These are phyloP conservation scores for Aspergillus kassunensis DNA, from an alignment of 495 filamentous ascomycete genomes.

Conservation along the genomic window DNA sequence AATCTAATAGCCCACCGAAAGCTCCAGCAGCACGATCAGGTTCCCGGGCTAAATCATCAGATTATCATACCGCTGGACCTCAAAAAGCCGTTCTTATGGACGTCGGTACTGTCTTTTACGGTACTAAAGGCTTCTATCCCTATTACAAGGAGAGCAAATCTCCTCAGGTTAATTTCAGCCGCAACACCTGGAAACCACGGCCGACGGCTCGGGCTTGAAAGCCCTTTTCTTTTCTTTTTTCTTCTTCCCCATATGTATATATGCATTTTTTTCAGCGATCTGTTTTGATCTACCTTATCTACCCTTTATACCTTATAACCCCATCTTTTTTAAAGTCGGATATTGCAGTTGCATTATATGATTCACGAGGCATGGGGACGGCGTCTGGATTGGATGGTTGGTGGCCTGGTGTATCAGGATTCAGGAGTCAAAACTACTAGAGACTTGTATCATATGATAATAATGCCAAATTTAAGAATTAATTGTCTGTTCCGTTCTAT, in stretches of 20 bases:
- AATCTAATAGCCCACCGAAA: constrained; percentile 15
- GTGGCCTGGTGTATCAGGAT: not conserved
- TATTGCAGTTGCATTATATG: constrained; percentile 17
- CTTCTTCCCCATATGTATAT: constrained; percentile 14
- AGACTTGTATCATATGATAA: not conserved
- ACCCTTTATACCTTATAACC: not conserved
- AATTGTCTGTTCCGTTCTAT: no score
- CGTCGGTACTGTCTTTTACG: constrained; percentile 35
- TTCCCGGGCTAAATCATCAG: constrained; percentile 20
- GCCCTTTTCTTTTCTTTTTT: not conserved
- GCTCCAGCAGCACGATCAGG: constrained; percentile 15
- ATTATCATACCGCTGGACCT: constrained; percentile 28
- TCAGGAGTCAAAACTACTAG: not conserved
- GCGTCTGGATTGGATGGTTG: constrained; percentile 14
- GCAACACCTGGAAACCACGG: constrained; percentile 34
- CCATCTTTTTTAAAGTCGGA: constrained; percentile 4
- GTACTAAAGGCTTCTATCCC: constrained; percentile 28
- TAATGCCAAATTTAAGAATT: not conserved
- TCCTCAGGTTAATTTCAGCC: constrained; percentile 27
- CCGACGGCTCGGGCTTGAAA: constrained; percentile 32
- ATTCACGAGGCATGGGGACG: constrained; percentile 18
- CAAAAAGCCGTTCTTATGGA: constrained; percentile 50
- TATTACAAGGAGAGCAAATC: constrained; percentile 25
- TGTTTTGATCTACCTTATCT: not conserved
- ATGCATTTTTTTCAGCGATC: constrained; percentile 8